A percentile compares a stretch with the other conserved stretches of the same genome.
Evolutionary conservation across 1,284 basidiomycete species (phyloP).

Genomic region (Grifola frondosa): DNA sequence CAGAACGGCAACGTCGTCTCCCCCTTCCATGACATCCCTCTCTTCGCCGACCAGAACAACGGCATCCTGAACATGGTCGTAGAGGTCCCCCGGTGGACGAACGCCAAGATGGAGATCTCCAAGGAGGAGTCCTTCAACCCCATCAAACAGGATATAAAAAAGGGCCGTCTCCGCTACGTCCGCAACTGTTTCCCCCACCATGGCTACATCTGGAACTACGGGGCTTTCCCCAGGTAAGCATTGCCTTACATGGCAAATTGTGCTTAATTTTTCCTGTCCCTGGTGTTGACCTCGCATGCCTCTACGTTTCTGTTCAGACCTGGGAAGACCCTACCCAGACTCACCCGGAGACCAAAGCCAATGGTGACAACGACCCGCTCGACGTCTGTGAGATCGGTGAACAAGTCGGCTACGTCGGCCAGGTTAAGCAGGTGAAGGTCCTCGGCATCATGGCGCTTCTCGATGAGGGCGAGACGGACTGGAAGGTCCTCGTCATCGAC

Average conservation of each 20-base stretch:
- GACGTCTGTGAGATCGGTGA: slow-evolving; percentile 99
- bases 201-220: slow-evolving; percentile 99
- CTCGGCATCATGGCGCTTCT: slow-evolving; percentile 99
- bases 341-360: slow-evolving; percentile 98
- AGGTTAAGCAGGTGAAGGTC: slow-evolving; percentile 99
- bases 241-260: slow-evolving; percentile 1
- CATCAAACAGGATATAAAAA: slow-evolving; percentile 98
- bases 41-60: slow-evolving; percentile 91
- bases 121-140: slow-evolving; percentile 98
- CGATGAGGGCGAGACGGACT: slow-evolving; percentile 98
- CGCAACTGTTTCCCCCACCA: slow-evolving; percentile 99
- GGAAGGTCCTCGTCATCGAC: slow-evolving; percentile 98
- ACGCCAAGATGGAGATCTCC: slow-evolving; percentile 98
- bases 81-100: slow-evolving; percentile 99
- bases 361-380: slow-evolving; percentile 99
- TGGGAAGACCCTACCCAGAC: slow-evolving; percentile 93
- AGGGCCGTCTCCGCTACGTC: slow-evolving; percentile 94
- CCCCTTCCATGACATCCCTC: slow-evolving; percentile 94
- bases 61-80: slow-evolving; percentile 98
- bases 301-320: slow-evolving; percentile 56
- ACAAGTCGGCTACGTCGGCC: slow-evolving; percentile 95
- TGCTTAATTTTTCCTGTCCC: slow-evolving; percentile 7
- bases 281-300: not conserved
- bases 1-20: slow-evolving; percentile 85
- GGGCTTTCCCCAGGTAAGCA: slow-evolving; percentile 87